phyloP scores from a whole-genome alignment of 208 protist genomes.

The Wallacemonas sp. region DNA sequence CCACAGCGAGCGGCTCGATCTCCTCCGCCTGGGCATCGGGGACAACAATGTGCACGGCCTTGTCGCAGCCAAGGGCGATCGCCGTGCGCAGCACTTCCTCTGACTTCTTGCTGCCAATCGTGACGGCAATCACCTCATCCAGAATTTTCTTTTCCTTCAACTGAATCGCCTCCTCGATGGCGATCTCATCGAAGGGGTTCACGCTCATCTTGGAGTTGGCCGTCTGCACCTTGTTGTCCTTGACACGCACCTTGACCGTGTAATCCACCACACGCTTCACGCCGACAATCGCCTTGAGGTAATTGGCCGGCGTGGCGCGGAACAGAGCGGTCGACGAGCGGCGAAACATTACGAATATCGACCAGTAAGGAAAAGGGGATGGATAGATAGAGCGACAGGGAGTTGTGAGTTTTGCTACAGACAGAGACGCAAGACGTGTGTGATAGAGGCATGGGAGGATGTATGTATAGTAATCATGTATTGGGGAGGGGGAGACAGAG shows the following conservation, averaged over 20 bases:
- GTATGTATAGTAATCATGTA: too few relatives aligned
- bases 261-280: constrained; percentile 98
- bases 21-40: constrained; percentile 61
- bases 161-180: constrained; percentile 94
- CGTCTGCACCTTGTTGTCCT: constrained; percentile 94
- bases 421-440: too few relatives aligned
- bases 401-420: too few relatives aligned
- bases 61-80: constrained; percentile 96
- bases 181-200: constrained; percentile 98
- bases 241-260: constrained; percentile 95
- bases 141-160: constrained; percentile 93
- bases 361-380: too few relatives aligned
- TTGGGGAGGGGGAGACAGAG: too few relatives aligned
- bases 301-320: constrained; percentile 40
- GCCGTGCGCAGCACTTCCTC: constrained; percentile 92
- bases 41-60: constrained; percentile 91
- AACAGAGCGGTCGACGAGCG: constrained; percentile 36
- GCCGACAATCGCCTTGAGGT: constrained; percentile 93
- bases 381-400: neutral
- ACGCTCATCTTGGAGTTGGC: constrained; percentile 96
- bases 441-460: too few relatives aligned
- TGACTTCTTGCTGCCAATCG: constrained; percentile 90
- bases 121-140: constrained; percentile 93
- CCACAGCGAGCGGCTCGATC: constrained; percentile 91
- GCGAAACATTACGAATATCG: constrained; percentile 37